Base-by-base conservation (phyloP, 805 yeast species). In the Priceomyces fermenticarens region DNA sequence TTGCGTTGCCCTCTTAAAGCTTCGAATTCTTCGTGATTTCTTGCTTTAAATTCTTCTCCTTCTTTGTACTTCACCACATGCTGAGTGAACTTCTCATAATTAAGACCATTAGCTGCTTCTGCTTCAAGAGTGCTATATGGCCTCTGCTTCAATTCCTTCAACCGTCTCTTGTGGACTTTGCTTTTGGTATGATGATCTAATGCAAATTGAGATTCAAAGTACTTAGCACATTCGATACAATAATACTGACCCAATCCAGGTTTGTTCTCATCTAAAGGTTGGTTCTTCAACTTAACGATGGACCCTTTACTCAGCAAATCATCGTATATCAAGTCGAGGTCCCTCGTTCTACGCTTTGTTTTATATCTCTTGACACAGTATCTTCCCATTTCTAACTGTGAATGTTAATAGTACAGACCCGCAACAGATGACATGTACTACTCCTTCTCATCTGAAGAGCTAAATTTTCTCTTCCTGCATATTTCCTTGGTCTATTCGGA, bases 181-280 rank as follows among this genome's bases (percentile, higher is more conserved):
- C 85, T 73, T 52, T 80, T 78, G 47, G 75, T 65, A 66, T 93
- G 99, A 10, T 82, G 73, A 45, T 78, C 80, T 41, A 87, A 71
- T 6, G 95, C 85, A 26, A 65, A 60, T 34, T 85, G 88, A 42
- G 83, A 81, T 59, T 90, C 97, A 56, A 81, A 88, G 63, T 93
- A 88, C 59, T 84, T 86, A 36, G 95, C 95, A 72, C 99, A 93
- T 48, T 89, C 96, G 40, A 93, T 75, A 64, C 98, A 93, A 63
- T 88, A 93, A 63, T 79, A 84, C 64, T 93, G 98, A 11, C 97
- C 99, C 49, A 93, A 67, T 1, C 99, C 99, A 1, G 97, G 90
- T 57, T 84, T 83, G 33, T 81, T 79, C 65, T 91, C 98, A 62
- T 91, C 97, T 42, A 86, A 62, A 4, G 88, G 85, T 63, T 91